phyloP scores from a whole-genome alignment of 805 yeast genomes.

The Cyberlindnera xylosilytica region DNA sequence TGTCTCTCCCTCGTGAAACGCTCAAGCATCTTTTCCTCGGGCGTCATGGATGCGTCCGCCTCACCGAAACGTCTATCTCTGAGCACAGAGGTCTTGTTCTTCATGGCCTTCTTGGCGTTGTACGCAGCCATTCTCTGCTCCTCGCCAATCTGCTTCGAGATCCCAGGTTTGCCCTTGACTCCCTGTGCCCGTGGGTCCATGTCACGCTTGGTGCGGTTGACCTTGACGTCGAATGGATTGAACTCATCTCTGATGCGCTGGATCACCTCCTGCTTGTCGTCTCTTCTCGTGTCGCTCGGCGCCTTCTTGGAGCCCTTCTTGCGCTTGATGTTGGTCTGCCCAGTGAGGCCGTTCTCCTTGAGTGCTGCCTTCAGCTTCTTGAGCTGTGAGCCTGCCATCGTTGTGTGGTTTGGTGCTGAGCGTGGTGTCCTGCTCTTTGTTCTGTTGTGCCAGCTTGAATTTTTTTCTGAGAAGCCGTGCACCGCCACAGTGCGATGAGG shows the following conservation, averaged over 20 bases:
- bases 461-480: neutral
- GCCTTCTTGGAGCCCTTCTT: conserved; percentile 43
- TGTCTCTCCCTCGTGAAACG: conserved; percentile 90
- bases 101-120: conserved; percentile 57
- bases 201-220: conserved; percentile 67
- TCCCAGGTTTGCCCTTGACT: conserved; percentile 66
- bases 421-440: no score
- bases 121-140: conserved; percentile 59
- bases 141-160: conserved; percentile 66
- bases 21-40: conserved; percentile 92
- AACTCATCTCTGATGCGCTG: conserved; percentile 72
- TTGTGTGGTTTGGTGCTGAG: neutral
- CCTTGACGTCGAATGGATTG: conserved; percentile 84
- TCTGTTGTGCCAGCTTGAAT: no score
- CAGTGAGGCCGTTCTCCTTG: conserved; percentile 78
- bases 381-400: conserved; percentile 85
- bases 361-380: conserved; percentile 77
- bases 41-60: conserved; percentile 60
- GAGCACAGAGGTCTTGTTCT: conserved; percentile 75
- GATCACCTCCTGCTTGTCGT: conserved; percentile 58
- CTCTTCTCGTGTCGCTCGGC: conserved; percentile 66
- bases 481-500: conserved; percentile 1
- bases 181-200: conserved; percentile 41
- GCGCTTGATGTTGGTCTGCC: conserved; percentile 69
- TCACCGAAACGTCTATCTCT: conserved; percentile 93